Conservation (phyloP, 2,329 filamentous ascomycete genomes). For the Aspergillus sp. region DNA sequence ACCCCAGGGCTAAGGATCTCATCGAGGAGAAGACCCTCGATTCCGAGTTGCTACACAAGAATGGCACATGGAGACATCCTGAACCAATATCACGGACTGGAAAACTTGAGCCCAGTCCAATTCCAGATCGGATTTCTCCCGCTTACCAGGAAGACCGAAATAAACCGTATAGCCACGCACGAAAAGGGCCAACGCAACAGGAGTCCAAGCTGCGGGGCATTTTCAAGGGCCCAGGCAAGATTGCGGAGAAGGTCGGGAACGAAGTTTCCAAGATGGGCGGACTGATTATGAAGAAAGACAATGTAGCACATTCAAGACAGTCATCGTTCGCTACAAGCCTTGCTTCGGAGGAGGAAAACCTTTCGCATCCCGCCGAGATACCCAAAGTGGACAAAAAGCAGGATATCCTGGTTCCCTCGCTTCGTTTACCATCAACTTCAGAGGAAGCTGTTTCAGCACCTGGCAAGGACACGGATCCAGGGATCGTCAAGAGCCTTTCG, state of each 20-base stretch:
- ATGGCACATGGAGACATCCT: slow-evolving; percentile 10
- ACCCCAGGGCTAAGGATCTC: slow-evolving; percentile 38
- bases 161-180: slow-evolving; percentile 19
- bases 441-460: slow-evolving; percentile 34
- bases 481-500: slow-evolving; percentile 39
- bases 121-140: slow-evolving; percentile 26
- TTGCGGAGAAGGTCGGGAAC: slow-evolving; percentile 70
- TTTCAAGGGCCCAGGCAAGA: slow-evolving; percentile 68
- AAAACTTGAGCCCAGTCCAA: slow-evolving; percentile 27
- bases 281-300: slow-evolving; percentile 59
- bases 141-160: slow-evolving; percentile 23
- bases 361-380: slow-evolving; percentile 45
- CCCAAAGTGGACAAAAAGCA: slow-evolving; percentile 28
- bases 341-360: slow-evolving; percentile 47
- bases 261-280: slow-evolving; percentile 63
- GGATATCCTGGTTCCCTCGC: slow-evolving; percentile 27
- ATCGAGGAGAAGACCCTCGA: slow-evolving; percentile 21
- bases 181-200: slow-evolving; percentile 35
- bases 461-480: slow-evolving; percentile 34
- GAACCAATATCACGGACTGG: slow-evolving; percentile 17
- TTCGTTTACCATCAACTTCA: slow-evolving; percentile 33
- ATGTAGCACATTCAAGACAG: slow-evolving; percentile 40
- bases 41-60: slow-evolving; percentile 16
- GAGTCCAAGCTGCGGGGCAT: slow-evolving; percentile 68
- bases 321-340: slow-evolving; percentile 46